Percentiles rank a stretch among this genome's conserved stretches.
phyloP scores from a whole-genome alignment of 805 yeast genomes.

The Barnettozyma botsteinii region DNA sequence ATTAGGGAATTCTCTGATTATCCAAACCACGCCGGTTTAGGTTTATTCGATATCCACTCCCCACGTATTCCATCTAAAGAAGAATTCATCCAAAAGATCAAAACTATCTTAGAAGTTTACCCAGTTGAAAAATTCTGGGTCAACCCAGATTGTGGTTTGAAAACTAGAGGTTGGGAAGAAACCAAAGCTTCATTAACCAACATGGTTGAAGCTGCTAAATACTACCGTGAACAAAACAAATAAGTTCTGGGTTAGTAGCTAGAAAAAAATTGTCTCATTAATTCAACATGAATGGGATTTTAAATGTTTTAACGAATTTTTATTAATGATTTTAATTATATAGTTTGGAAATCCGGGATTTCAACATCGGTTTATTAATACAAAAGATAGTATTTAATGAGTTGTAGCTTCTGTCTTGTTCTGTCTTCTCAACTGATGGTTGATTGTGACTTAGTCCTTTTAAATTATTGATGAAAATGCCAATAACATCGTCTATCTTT shows the following conservation, averaged over 20 bases:
- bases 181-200: constrained; percentile 90
- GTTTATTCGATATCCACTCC: constrained; percentile 98
- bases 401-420: no score
- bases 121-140: constrained; percentile 99
- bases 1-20: constrained; percentile 95
- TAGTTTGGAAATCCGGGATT: constrained; percentile 14
- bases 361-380: constrained; percentile 14
- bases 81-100: constrained; percentile 91
- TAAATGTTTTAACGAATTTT: constrained; percentile 5
- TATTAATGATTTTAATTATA: constrained; percentile 11
- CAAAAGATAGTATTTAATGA: constrained; percentile 4
- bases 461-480: no score
- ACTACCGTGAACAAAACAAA: constrained; percentile 56
- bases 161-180: constrained; percentile 99
- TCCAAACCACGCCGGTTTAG: constrained; percentile 99
- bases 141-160: constrained; percentile 99
- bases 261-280: constrained; percentile 3
- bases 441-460: no score
- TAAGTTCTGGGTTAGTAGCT: constrained; percentile 14
- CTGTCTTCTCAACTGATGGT: no score
- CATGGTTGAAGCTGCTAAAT: constrained; percentile 99
- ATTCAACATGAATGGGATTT: constrained; percentile 11
- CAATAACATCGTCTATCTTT: no score
- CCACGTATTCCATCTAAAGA: constrained; percentile 99
- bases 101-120: constrained; percentile 91